Base-by-base conservation (phyloP, 2,329 filamentous ascomycete genomes). In the Leptographium galeiforme region DNA sequence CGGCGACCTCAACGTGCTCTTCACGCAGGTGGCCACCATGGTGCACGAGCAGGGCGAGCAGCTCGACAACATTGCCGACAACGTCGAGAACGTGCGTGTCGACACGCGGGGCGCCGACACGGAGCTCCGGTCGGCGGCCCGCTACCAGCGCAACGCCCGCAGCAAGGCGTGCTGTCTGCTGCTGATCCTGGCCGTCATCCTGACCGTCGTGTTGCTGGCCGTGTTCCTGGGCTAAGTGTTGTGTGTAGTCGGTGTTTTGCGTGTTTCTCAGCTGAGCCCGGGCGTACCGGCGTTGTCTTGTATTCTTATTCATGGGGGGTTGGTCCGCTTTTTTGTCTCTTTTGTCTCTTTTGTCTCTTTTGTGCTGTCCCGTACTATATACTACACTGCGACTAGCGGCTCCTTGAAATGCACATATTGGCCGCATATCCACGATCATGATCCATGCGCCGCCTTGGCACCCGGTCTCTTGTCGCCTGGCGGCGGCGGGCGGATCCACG, bases 21-120 rank as follows among this genome's bases (percentile, higher is more conserved):
- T 98, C 75, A 79, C 90, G 58, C 91, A 98, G 72, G 89, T 98
- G n/a, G 93, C 91, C 48, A 89, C 95, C 67, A 96, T 98, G 67
- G 90, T 98, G 50, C 82, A 82, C 57, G 91, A 97, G 70, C 93
- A 98, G 70, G 93, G 93, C 50, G 87, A 89, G 61, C 81, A 87
- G 68, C 74, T 98, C 34, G 85, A 91, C 63, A 87, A 87, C 18
- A 95, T 98, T 62, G 83, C 82, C 57, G 84, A 88, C 61, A 96
- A 96, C 61, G 88, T 97, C 8, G 82, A 93, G 67, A 84, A 83
- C 57, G 87, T 90, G 47, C 79, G 85, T 57, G 81, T 85, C 55
- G 85, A 95, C 64, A 95, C 89, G 13, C 76, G 82, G 52, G 89
- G 89, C 41, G 94, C 91, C 44, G 89, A 96, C 66, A 70, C 83